Base-by-base conservation (phyloP, 1,284 basidiomycete genomes). In the Moesziomyces sp. region DNA sequence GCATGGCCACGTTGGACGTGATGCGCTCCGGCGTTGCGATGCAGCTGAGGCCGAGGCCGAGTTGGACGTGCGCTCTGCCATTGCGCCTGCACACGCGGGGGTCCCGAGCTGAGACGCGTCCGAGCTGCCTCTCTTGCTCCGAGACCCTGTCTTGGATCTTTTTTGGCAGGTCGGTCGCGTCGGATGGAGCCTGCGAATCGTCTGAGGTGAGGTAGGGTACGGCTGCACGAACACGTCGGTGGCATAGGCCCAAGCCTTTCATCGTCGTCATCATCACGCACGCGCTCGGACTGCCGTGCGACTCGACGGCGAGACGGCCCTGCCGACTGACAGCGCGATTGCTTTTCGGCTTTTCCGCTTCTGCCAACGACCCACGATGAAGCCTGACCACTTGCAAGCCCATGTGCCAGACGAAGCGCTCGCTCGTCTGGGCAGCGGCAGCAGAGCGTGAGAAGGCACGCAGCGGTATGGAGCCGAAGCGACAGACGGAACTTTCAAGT, bases 31-130 rank as follows among this genome's bases (percentile, higher is more conserved):
- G 60, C 62, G 60, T 52, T 53, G 52, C 40, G 34, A 44, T 69
- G 66, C 66, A 59, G 48, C 42, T 44, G 42, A 69, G 49, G 35
- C 66, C 66, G 66, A 69, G 38, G 66, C 66, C 66, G 66, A 69
- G 66, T 48, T 57, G 58, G 63, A 60, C 54, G 58, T 47, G 21
- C 13, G 11, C 50, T 45, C 55, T 50, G 52, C 35, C 19, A 43
- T 54, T 51, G 8, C 30, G 52, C 45, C 24, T 26, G 18, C 21
- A 18, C 11, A 11, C 8, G 46, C 30, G 24, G 19, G 30, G 24
- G 49, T 45, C 23, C 13, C 13, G n/a, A 26, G 16, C 28, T n/a
- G 16, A 13, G 46, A 23, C 59, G 56, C 66, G 66, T 68, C 66
- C 59, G 59, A 68, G 52, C 48, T 52, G 65, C 58, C 44, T 46